Conservation (phyloP, 352 stramenopile genomes). For the Aphanomyces euteiches region DNA sequence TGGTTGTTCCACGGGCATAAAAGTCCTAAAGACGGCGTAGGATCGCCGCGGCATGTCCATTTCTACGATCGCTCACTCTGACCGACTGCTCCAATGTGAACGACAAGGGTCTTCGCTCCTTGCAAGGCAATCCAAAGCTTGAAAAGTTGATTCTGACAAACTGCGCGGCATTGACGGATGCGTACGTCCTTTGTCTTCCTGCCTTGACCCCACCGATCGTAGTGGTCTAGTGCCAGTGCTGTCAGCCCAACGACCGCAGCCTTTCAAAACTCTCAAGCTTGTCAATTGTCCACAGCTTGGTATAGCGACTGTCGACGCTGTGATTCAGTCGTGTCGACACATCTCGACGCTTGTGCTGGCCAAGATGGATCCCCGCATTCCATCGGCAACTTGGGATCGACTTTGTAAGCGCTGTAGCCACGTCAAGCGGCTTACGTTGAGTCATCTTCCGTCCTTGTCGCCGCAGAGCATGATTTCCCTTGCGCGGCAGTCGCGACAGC, state of each 20-base stretch:
- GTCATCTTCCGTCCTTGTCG: not conserved
- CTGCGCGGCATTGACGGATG: slow-evolving; percentile 46
- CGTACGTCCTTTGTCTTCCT: slow-evolving; percentile 30
- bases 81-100: slow-evolving; percentile 44
- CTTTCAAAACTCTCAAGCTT: not conserved
- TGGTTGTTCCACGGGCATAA: not conserved
- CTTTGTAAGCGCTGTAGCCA: slow-evolving; percentile 12
- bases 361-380: slow-evolving; percentile 5
- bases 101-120: slow-evolving; percentile 53
- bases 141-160: slow-evolving; percentile 53
- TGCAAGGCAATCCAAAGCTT: slow-evolving; percentile 51
- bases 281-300: slow-evolving; percentile 4
- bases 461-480: slow-evolving; percentile 15
- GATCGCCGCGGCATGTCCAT: slow-evolving; percentile 60
- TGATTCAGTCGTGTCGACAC: not conserved
- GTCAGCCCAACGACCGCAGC: not conserved
- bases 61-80: slow-evolving; percentile 45
- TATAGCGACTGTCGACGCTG: not conserved
- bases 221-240: slow-evolving; percentile 14
- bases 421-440: not conserved
- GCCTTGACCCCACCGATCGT: not conserved
- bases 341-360: slow-evolving; percentile 4
- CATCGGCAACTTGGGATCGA: slow-evolving; percentile 4
- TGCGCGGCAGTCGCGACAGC: slow-evolving; percentile 6
- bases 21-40: slow-evolving; percentile 33